Evolutionary conservation across 2,329 filamentous ascomycete species (phyloP), one percentile per base, ranked within the genome.

Genomic region (Didymella segeticola): DNA sequence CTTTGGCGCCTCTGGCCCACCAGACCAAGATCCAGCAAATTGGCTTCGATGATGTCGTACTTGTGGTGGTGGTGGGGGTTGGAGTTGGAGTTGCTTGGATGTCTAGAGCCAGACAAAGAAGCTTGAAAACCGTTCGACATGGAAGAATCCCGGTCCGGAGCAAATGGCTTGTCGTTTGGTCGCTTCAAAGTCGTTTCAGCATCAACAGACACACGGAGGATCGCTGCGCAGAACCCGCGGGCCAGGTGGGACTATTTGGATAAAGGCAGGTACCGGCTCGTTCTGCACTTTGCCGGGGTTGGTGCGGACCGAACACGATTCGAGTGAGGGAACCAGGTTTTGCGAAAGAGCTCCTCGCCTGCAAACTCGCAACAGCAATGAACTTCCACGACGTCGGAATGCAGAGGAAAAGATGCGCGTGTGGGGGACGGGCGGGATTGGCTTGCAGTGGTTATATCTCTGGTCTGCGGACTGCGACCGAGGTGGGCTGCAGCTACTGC

Each of bases 181-280:
- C 67, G 71, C 71, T 65, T 75, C 72, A 75, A 65, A 62, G 63
- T 67, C 66, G 72, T 75, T 75, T 75, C 72, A 75, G 69, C 67
- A 73, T 71, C 54, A 54, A 72, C 63, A 68, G 61, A 64, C 58
- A 58, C 52, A 55, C 62, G 60, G 56, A 64, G 57, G 58, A 66
- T 64, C 57, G 58, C 59, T 61, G 47, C 48, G 56, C 51, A 56
- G 54, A 62, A 57, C 51, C 54, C 59, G 56, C 60, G 63, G 63
- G 57, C 58, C 61, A 61, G 58, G 58, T 63, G 64, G 45, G 57
- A 60, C 59, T 58, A 61, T 66, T 66, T 60, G 61, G 61, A 64
- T 62, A 56, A 56, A 63, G 53, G 50, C 58, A 64, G 62, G 61
- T 64, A 67, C 63, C 64, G 61, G 61, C 61, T 60, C 58, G 60